Conservation (phyloP, 495 filamentous ascomycete genomes). For the Halenospora varia region DNA sequence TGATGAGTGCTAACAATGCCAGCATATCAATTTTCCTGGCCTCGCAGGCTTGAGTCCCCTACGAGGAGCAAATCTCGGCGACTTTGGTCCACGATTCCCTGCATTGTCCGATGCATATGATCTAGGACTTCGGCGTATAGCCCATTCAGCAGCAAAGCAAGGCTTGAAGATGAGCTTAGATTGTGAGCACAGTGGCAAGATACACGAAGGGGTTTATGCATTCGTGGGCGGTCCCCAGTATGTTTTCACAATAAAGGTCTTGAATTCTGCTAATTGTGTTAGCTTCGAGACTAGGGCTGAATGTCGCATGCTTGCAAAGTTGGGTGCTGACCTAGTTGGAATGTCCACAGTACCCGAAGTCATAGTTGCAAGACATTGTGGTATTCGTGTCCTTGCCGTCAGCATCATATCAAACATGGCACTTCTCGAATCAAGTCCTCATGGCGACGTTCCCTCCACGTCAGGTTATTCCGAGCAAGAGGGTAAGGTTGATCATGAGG, state of each 20-base stretch:
- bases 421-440: constrained; percentile 58
- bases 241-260: constrained; percentile 11
- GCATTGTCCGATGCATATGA: constrained; percentile 76
- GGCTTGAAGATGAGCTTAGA: no score
- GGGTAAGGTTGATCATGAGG: constrained; percentile 68
- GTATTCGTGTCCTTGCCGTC: constrained; percentile 65
- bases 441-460: constrained; percentile 49
- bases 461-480: constrained; percentile 27
- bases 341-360: constrained; percentile 82
- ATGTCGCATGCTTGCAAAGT: constrained; percentile 62
- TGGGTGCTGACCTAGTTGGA: constrained; percentile 71
- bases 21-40: constrained; percentile 75
- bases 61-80: constrained; percentile 64
- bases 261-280: constrained; percentile 6
- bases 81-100: constrained; percentile 68
- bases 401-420: constrained; percentile 75
- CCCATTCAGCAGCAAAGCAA: constrained; percentile 49
- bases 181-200: no score
- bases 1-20: constrained; percentile 27
- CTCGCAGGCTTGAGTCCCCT: constrained; percentile 65
- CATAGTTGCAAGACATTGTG: constrained; percentile 67
- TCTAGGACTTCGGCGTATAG: constrained; percentile 55
- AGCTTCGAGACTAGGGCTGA: constrained; percentile 77
- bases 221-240: constrained; percentile 69
- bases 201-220: constrained; percentile 75